phyloP scores from a whole-genome alignment of 2,329 filamentous ascomycete species.

The Ophiostoma angusticollis region DNA sequence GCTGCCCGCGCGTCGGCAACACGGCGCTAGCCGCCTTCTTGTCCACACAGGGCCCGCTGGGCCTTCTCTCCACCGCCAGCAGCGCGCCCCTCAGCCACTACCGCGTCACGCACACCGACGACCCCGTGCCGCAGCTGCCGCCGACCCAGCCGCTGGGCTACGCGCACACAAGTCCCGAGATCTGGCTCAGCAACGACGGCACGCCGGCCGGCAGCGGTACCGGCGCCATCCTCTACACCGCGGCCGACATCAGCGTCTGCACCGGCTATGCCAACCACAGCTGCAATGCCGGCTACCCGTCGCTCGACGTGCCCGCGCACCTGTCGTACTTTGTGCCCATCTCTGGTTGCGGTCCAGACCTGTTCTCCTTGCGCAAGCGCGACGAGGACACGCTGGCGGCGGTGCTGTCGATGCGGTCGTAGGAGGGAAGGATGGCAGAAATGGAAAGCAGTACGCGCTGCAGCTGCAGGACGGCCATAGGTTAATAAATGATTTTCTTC shows the following conservation, averaged over 20 bases:
- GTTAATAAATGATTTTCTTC: not conserved
- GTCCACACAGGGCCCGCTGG: slow-evolving; percentile 27
- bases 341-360: slow-evolving; percentile 22
- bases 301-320: slow-evolving; percentile 34
- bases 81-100: slow-evolving; percentile 34
- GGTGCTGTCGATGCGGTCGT: too few species aligned
- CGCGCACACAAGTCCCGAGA: slow-evolving; percentile 57
- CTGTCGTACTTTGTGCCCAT: slow-evolving; percentile 35
- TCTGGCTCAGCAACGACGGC: slow-evolving; percentile 38
- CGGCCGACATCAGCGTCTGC: slow-evolving; percentile 33
- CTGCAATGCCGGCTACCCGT: slow-evolving; percentile 39
- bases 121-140: slow-evolving; percentile 57
- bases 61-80: not conserved
- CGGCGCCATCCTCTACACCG: slow-evolving; percentile 21
- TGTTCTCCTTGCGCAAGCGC: not conserved
- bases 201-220: slow-evolving; percentile 3
- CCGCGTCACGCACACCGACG: slow-evolving; percentile 54
- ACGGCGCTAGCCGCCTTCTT: slow-evolving; percentile 39
- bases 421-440: not conserved
- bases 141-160: slow-evolving; percentile 43
- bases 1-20: slow-evolving; percentile 54
- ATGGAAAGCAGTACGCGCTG: not conserved
- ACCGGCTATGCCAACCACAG: slow-evolving; percentile 30
- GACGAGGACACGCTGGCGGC: not conserved
- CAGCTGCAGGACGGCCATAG: too few species aligned